A percentile compares a stretch with the other conserved stretches of the same genome.
phyloP scores from a whole-genome alignment of 345 rosid genomes.

The Lumnitzera littorea region DNA sequence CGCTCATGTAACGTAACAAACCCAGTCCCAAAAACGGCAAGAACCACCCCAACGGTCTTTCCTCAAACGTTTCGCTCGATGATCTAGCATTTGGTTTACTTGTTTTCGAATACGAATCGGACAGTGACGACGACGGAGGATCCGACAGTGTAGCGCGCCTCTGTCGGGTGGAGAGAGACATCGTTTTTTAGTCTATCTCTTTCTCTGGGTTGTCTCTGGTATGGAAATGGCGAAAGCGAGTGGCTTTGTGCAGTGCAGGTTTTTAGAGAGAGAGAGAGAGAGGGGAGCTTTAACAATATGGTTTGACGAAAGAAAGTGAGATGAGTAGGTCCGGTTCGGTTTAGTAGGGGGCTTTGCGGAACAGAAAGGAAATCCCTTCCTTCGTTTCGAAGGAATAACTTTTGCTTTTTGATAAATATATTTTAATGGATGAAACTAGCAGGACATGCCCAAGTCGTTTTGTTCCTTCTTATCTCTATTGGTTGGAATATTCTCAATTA shows the following conservation, averaged over 20 bases:
- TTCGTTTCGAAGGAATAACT: too few species aligned
- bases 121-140: slow-evolving; percentile 27
- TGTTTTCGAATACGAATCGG: slow-evolving; percentile 43
- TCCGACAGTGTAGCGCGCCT: slow-evolving; percentile 49
- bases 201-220: not conserved
- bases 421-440: too few species aligned
- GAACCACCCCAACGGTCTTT: slow-evolving; percentile 60
- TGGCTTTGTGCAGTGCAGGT: not conserved
- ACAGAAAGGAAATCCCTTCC: too few species aligned
- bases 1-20: slow-evolving; percentile 89
- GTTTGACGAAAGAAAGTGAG: too few species aligned
- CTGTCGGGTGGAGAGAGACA: slow-evolving; percentile 65
- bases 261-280: not conserved
- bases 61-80: slow-evolving; percentile 17
- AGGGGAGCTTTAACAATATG: too few species aligned
- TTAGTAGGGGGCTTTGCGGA: too few species aligned
- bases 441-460: too few species aligned
- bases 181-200: slow-evolving; percentile 1
- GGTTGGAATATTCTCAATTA: too few species aligned
- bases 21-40: slow-evolving; percentile 62
- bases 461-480: too few species aligned
- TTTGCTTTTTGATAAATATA: too few species aligned
- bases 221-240: not conserved
- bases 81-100: slow-evolving; percentile 45
- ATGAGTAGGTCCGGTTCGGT: too few species aligned